Evolutionary conservation across 1,284 basidiomycete species (phyloP), one percentile per base, ranked within the genome.

Genomic region (Ceratobasidium theobromae): DNA sequence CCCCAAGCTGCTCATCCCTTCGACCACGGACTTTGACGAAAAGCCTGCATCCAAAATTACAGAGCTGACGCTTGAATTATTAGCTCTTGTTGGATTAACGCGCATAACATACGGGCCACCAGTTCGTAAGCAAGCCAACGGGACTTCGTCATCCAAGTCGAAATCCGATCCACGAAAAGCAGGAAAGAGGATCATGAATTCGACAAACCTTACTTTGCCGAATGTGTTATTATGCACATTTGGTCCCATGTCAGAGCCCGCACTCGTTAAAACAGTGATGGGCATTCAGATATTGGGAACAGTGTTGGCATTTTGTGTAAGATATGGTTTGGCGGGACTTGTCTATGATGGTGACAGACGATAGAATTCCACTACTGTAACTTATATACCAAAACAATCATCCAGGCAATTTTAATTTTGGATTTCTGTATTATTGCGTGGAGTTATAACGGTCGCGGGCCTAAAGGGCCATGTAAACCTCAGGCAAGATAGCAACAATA

Each of bases 311-410:
- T 96, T 96, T 74, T 79, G 82, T 28, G 83, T 96, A 35, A 82
- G 95, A 71, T 97, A 98, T 73, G 93, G 93, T 4, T 80, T 95
- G 16, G 91, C 92, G 4, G 85, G 88, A 53, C 79, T 95, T 64
- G 83, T 96, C 48, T 97, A 95, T 74, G 93, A 95, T 73, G 92
- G 91, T 5, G 91, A 94, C 78, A 81, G 92, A 74, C 80, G 91
- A 74, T 93, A 73, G 46, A 45, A 8, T 49, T 62, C 48, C 58
- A 35, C 32, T 32, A 38, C 51, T 49, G 23, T 62, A 62, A 28
- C 12, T 33, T 18, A 9, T 62, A 51, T 11, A 49, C 14, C 46
- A 28, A 62, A 41, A 49, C 25, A 35, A 41, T 51, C 33, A 30
- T 49, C 35, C 35, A 33, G 18, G 38, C 33, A 49, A 35, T 21